Evolutionary conservation across 2,329 filamentous ascomycete species (phyloP), one percentile per base, ranked within the genome.

Genomic region (Apiospora kogelbergensis): DNA sequence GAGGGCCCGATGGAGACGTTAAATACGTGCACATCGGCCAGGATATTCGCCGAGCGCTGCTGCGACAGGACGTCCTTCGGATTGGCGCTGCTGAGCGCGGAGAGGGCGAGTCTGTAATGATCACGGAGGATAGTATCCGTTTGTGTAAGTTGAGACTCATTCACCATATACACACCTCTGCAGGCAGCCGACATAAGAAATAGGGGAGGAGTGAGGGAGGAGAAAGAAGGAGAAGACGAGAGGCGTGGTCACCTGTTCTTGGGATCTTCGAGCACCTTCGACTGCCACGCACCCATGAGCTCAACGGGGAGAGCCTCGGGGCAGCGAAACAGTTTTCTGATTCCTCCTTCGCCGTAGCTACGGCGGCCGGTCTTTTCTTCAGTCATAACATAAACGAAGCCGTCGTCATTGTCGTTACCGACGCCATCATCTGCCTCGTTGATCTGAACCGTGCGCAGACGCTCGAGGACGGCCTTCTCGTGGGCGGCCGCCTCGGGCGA

Each of bases 1-100:
- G 93, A 86, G 0, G 93, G 92, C 24, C 48, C 48, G 70, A 97
- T 94, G 78, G 89, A 90, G 78, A 94, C 81, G 77, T 95, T 97
- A 89, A 94, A 97, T 71, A 92, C 86, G 68, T 97, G 94, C 68
- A 89, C 91, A 77, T 96, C 91, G 48, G 86, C 81, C 13, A 42
- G 11, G 70, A 93, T 87, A 68, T 87, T 82, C 37, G 90, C 84
- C 0, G 88, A 81, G 10, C 87, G 88, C 48, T 90, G 91, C 67
- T 90, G 91, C 67, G 87, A 85, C 57, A 97, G 85, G 60, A 94
- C 85, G 13, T 87, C 80, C 69, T 86, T 86, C 7, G 92, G 90
- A 71, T 93, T 86, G 72, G 90, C 89, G 11, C 87, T 84, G 77
- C 88, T 90, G 65, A 97, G 84, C 2, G 92, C 92, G 1, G 90